phyloP scores from a whole-genome alignment of 805 yeast genomes.

The Kodamaea kakaduensis region DNA sequence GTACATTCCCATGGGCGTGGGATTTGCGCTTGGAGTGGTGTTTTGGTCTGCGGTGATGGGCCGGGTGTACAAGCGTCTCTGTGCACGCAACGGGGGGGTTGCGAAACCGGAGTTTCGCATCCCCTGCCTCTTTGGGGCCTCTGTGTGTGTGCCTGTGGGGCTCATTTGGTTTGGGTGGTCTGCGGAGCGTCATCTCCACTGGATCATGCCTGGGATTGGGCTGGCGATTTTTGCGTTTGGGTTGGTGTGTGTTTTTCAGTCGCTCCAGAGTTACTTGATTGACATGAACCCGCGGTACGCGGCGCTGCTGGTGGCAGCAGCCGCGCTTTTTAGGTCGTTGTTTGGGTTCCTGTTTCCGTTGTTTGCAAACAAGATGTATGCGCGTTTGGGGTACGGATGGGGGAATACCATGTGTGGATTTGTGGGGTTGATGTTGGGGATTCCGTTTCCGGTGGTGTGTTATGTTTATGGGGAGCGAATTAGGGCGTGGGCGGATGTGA shows the following conservation, averaged over 20 bases:
- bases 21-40: conserved; percentile 47
- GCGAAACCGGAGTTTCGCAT: conserved; percentile 59
- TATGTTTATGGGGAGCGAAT: conserved; percentile 52
- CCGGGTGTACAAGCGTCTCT: conserved; percentile 33
- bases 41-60: conserved; percentile 47
- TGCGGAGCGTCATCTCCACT: conserved; percentile 50
- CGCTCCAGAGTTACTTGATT: conserved; percentile 64
- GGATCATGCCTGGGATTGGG: conserved; percentile 65
- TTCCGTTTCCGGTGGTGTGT: conserved; percentile 65
- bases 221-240: conserved; percentile 57
- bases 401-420: conserved; percentile 62
- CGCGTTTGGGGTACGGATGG: conserved; percentile 62
- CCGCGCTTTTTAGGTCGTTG: conserved; percentile 60
- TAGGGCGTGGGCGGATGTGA: conserved; percentile 54
- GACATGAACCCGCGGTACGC: conserved; percentile 67
- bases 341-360: conserved; percentile 70
- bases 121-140: conserved; percentile 47
- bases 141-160: conserved; percentile 55
- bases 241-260: conserved; percentile 60
- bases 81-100: conserved; percentile 46
- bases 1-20: conserved; percentile 56
- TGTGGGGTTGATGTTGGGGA: conserved; percentile 52
- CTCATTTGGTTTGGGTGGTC: conserved; percentile 73
- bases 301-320: conserved; percentile 68
- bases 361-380: conserved; percentile 57